These are phyloP conservation scores for Rhizophagus clarus DNA, from an alignment of 192 early-diverging fungal species.

Conservation along the genomic window DNA sequence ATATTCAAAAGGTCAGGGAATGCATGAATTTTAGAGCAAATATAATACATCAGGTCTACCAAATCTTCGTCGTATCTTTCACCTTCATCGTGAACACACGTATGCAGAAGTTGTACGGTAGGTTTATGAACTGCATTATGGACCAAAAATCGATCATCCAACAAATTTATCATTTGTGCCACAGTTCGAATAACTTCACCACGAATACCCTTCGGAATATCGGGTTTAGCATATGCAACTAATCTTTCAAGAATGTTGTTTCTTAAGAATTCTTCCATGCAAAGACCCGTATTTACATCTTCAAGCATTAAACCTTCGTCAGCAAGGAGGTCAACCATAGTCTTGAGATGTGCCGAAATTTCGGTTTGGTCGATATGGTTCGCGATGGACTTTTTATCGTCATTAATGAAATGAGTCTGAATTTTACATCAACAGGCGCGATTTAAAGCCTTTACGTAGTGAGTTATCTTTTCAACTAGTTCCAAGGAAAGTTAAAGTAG, in stretches of 20 bases:
- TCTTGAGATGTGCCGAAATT: constrained; percentile 71
- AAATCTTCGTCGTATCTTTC: constrained; percentile 63
- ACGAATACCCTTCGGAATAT: constrained; percentile 79
- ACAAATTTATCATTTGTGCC: constrained; percentile 77
- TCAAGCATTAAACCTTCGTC: constrained; percentile 83
- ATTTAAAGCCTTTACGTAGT: not conserved
- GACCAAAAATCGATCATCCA: constrained; percentile 87
- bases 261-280: constrained; percentile 88
- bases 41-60: constrained; percentile 74
- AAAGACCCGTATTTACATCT: constrained; percentile 73
- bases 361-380: constrained; percentile 70
- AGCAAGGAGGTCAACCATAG: constrained; percentile 86
- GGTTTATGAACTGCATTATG: constrained; percentile 91
- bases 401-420: constrained; percentile 17
- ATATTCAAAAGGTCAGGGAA: constrained; percentile 72
- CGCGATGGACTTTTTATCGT: constrained; percentile 42
- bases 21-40: constrained; percentile 81
- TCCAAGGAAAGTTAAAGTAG: constrained; percentile 38
- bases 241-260: constrained; percentile 80
- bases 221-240: constrained; percentile 74
- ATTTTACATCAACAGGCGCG: not conserved
- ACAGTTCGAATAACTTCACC: constrained; percentile 79
- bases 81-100: constrained; percentile 61
- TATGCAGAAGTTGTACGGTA: constrained; percentile 71
- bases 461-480: constrained; percentile 38